Base-by-base conservation (phyloP, 2,329 filamentous ascomycete genomes). In the Talaromyces sp. region DNA sequence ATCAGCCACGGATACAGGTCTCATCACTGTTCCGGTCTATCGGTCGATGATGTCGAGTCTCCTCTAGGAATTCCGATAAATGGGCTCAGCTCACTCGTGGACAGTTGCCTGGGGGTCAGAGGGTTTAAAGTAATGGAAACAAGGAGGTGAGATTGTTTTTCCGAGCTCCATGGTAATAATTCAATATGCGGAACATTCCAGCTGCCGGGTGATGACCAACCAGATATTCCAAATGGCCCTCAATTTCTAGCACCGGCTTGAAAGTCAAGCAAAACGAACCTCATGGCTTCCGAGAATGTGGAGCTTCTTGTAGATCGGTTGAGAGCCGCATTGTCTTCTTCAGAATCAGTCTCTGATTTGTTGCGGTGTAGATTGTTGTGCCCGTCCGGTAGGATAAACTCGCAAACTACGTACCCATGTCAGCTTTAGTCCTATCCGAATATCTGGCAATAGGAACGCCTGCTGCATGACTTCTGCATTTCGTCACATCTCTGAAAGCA, bases 101-200 rank as follows among this genome's bases (percentile, higher is more conserved):
- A 33, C 16, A 11, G 58, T 11, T 50, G 44, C 57, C 58, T 60
- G 21, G 58, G 31, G 12, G 21, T 3, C 2, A 46, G 31, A 21
- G 21, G 31, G 28, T 54, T 21, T 37, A 21, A 54, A 31, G 39
- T 21, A 28, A 52, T 23, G 18, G n/a, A 44, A 11, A 54, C 9
- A 35, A 33, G 14, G 28, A 35, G 31, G 16, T 37, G 16, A 31
- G 12, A 42, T 31, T 18, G 8, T 12, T 35, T 21, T n/a, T 28
- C n/a, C 4, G 11, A 52, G 44, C 14, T 52, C 16, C 12, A 31
- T 40, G 23, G 14, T 5, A 6, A 48, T 12, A 25, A 14, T 28
- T 39, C n/a, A n/a, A n/a, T n/a, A n/a, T n/a, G n/a, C 23, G 28
- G 25, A 37, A 23, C 31, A 48, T 59, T 50, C 42, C 57, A 59